phyloP scores from a whole-genome alignment of 1,284 basidiomycete genomes.

The Microbotryum lychnidis-dioicae region DNA sequence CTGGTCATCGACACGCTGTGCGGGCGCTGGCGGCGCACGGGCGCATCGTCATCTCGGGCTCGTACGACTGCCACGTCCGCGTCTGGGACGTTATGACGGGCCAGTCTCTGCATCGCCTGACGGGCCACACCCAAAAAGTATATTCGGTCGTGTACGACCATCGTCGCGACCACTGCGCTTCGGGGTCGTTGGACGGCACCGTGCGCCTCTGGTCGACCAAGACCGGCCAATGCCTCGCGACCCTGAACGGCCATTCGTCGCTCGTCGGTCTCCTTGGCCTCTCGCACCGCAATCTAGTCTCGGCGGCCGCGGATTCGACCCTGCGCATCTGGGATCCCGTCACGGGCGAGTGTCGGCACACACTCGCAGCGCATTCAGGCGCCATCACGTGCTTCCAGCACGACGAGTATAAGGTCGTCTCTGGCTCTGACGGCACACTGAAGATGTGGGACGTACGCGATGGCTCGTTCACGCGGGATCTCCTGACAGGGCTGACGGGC shows the following conservation, averaged over 20 bases:
- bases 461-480: slow-evolving; percentile 70
- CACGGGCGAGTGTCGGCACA: slow-evolving; percentile 65
- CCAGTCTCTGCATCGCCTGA: slow-evolving; percentile 65
- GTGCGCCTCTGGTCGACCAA: slow-evolving; percentile 84
- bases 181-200: slow-evolving; percentile 92
- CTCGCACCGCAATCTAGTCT: slow-evolving; percentile 81
- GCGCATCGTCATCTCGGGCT: slow-evolving; percentile 81
- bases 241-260: slow-evolving; percentile 46
- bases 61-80: slow-evolving; percentile 85
- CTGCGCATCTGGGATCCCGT: slow-evolving; percentile 86
- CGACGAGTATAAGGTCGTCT: slow-evolving; percentile 89
- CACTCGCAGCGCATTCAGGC: slow-evolving; percentile 76
- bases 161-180: slow-evolving; percentile 71
- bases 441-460: slow-evolving; percentile 93
- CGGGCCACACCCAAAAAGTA: slow-evolving; percentile 83
- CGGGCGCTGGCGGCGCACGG: slow-evolving; percentile 84
- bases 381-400: slow-evolving; percentile 97
- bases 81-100: slow-evolving; percentile 94
- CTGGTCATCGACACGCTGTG: slow-evolving; percentile 84
- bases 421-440: slow-evolving; percentile 85
- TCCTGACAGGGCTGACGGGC: slow-evolving; percentile 76
- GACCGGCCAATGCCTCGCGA: slow-evolving; percentile 68
- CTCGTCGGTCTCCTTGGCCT: slow-evolving; percentile 38
- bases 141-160: slow-evolving; percentile 59
- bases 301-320: slow-evolving; percentile 86